These are phyloP conservation scores for Elongisporangium anandrum DNA, from an alignment of 352 stramenopile species.

Conservation along the genomic window DNA sequence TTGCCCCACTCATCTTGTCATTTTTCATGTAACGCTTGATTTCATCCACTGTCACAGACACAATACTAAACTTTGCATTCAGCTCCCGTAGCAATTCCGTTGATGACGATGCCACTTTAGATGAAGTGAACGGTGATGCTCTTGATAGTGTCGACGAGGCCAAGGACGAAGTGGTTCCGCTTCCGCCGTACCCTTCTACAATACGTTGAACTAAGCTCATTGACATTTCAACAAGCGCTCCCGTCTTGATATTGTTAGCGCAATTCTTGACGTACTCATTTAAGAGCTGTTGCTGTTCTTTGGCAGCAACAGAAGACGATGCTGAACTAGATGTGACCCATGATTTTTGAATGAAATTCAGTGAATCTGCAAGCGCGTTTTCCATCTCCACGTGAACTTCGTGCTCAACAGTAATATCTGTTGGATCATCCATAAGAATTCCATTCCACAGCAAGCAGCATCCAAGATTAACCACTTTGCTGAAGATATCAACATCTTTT, in stretches of 20 bases:
- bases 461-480: constrained; percentile 67
- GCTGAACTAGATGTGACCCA: constrained; percentile 48
- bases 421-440: background rate
- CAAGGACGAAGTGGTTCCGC: constrained; percentile 23
- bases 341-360: constrained; percentile 67
- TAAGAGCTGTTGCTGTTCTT: constrained; percentile 68
- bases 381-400: constrained; percentile 54
- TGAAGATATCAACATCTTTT: constrained; percentile 68
- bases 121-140: constrained; percentile 12
- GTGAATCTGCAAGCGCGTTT: constrained; percentile 53
- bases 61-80: constrained; percentile 53
- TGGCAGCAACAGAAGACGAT: constrained; percentile 21
- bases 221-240: constrained; percentile 57
- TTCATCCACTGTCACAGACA: constrained; percentile 53
- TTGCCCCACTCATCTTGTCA: background rate
- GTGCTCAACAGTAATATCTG: constrained; percentile 25
- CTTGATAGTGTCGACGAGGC: constrained; percentile 34
- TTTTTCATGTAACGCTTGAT: constrained; percentile 36
- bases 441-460: constrained; percentile 81
- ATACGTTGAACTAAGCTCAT: constrained; percentile 76
- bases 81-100: constrained; percentile 65
- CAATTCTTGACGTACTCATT: constrained; percentile 74
- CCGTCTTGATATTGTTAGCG: constrained; percentile 55
- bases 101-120: constrained; percentile 23
- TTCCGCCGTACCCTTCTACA: constrained; percentile 43